Base-by-base conservation (phyloP, 75 land plant genomes). In the Pseudotsuga menziesii region DNA sequence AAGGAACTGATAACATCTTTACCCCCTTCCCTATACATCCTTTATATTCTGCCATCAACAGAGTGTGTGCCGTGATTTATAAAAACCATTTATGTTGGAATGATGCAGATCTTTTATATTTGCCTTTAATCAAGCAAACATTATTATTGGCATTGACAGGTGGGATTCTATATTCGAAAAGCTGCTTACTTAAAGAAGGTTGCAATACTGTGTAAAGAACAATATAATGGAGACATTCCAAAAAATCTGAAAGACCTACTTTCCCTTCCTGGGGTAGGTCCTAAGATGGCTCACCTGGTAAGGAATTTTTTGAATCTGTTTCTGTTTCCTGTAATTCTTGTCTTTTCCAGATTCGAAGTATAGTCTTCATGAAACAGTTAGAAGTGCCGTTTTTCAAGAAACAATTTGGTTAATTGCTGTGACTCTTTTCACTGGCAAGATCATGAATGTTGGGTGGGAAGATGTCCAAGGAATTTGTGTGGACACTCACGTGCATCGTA, bases 261-360 rank as follows among this genome's bases (percentile, higher is more conserved):
- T 32, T 67, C 83, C 12, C 89, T 94, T 58, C 94, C 94, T 5
- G 98, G 98, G 71, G 87, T 94, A 69, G 98, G 98, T 35, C 93
- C 95, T 56, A 94, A 94, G 80, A 94, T 94, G 95, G 98, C 98
- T 55, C 98, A 94, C 80, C 71, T 94, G 87, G 98, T 94, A 88
- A 20, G 84, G 9, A 19, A 59, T 32, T 1, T 1, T 19, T 17
- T 9, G n/a, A n/a, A 76, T 60, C 48, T 57, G 17, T 16, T 41
- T 58, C 26, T 62, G 36, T 60, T 60, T 60, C 22, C 23, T 60
- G 5, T 60, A 23, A 60, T 19, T 56, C 19, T 78, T 48, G 26
- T 23, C 48, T 61, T 75, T 35, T 23, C 66, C 17, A 0, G 26
- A 55, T 75, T 73, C 4, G 55, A 59, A 56, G 11, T 72, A 25